phyloP scores from a whole-genome alignment of 2,329 filamentous ascomycete species.

The Epicoccum sorghinum region DNA sequence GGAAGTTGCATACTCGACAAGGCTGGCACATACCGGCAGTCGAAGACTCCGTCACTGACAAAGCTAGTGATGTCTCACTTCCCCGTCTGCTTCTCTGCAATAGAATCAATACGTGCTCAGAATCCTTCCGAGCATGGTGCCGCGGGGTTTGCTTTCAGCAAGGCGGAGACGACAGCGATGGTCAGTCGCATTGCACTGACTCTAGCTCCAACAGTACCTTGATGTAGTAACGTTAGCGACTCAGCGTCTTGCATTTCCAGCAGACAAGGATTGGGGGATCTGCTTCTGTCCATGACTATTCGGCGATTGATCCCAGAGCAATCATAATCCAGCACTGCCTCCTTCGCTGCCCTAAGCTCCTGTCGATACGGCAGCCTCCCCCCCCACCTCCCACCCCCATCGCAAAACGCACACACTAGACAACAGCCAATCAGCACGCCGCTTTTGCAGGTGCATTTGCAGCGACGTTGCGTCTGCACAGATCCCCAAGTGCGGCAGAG shows the following conservation, averaged over 20 bases:
- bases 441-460: neutral
- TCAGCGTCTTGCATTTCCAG: slow-evolving; percentile 15
- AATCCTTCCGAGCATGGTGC: slow-evolving; percentile 15
- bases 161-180: slow-evolving; percentile 1
- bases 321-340: slow-evolving; percentile 13
- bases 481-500: slow-evolving; percentile 9
- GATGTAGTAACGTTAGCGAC: slow-evolving; percentile 9
- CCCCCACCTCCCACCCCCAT: neutral
- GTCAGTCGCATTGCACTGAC: slow-evolving; percentile 9
- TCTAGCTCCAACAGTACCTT: slow-evolving; percentile 1
- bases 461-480: slow-evolving; percentile 8
- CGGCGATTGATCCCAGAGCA: slow-evolving; percentile 5
- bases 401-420: neutral
- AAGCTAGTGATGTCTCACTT: slow-evolving; percentile 13
- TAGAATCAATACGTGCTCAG: slow-evolving; percentile 12
- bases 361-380: neutral
- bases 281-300: slow-evolving; percentile 4
- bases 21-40: slow-evolving; percentile 14
- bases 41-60: neutral
- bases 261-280: slow-evolving; percentile 15
- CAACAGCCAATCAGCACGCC: neutral
- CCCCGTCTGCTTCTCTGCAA: slow-evolving; percentile 1
- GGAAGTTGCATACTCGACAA: slow-evolving; percentile 4
- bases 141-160: slow-evolving; percentile 2
- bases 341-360: slow-evolving; percentile 3